Evolutionary conservation across 495 filamentous ascomycete genomes (phyloP), one percentile per base, ranked within the genome.

Genomic region (Barbatosphaeria neglecta): DNA sequence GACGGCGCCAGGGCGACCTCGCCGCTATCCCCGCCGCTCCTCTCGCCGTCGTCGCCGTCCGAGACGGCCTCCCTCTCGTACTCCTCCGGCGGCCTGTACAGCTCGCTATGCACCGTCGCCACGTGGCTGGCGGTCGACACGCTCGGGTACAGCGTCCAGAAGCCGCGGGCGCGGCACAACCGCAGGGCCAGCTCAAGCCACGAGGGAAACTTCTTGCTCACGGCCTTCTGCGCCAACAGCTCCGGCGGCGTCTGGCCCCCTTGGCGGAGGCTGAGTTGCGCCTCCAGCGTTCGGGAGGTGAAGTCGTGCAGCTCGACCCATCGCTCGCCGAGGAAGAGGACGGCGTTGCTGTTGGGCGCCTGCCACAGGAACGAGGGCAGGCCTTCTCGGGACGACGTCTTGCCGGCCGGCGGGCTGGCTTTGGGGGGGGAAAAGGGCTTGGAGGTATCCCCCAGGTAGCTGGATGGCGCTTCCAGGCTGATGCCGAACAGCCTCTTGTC

Each of bases 281-380:
- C 55, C 15, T 70, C 61, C 16, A 88, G 54, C 2, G 77, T 67
- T 17, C 70, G 65, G 6, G 77, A 74, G 3, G 90, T 73, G 42
- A 90, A 86, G 15, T 75, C 73, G 56, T 95, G 85, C 15, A 93
- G 72, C 49, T 90, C 84, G 16, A 72, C 65, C 88, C 88, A 95
- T 57, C 83, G 86, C 27, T 87, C 79, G 19, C 87, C 87, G 43
- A 87, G 83, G 59, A 85, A 86, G 15, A 95, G 70, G 10, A 80
- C 76, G 1, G 87, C 87, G 53, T 88, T 83, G 55, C 80, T 83
- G 56, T 80, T 82, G 17, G 87, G 88, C 33, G 82, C 76, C 64
- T 93, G 83, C 83, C 84, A 93, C 3, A 90, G 66, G 51, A 90
- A 90, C 0, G 82, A 73, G 0, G 77, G 72, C 3, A 70, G 43